These are phyloP conservation scores for Lablab purpureus DNA, from an alignment of 306 rosid genomes.

Conservation along the genomic window DNA sequence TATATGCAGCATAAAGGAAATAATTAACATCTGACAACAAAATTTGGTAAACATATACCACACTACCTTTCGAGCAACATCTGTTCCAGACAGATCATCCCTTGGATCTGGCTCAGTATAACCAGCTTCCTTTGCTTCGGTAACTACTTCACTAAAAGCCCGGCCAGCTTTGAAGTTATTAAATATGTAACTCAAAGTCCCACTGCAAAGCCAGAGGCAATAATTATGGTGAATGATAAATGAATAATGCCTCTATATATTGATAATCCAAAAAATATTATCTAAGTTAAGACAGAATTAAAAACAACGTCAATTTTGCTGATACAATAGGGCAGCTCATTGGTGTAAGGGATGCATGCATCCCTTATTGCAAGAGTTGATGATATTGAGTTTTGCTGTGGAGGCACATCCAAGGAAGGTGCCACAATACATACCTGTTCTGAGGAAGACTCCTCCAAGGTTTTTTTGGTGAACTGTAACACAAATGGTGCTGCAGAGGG, in stretches of 20 bases:
- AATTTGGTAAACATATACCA: conserved; percentile 34
- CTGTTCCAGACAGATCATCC: conserved; percentile 95
- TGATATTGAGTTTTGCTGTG: too few relatives aligned
- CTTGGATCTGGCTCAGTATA: conserved; percentile 99
- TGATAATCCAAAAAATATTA: conserved; percentile 20
- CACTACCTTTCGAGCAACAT: conserved; percentile 93
- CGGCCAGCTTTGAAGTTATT: conserved; percentile 75
- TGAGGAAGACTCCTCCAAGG: too few relatives aligned
- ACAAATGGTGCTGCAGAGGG: too few relatives aligned
- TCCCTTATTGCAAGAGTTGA: too few relatives aligned
- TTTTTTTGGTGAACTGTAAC: too few relatives aligned
- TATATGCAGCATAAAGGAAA: background rate
- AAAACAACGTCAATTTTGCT: too few relatives aligned
- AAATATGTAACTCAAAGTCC: conserved; percentile 97
- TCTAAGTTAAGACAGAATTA: too few relatives aligned
- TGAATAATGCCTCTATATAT: conserved; percentile 25
- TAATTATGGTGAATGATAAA: conserved; percentile 13
- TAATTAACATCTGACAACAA: conserved; percentile 31
- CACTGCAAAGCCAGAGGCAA: conserved; percentile 71
- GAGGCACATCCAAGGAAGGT: too few relatives aligned
- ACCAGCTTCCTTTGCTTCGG: conserved; percentile 95
- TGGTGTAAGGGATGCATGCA: too few relatives aligned
- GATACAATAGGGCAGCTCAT: too few relatives aligned
- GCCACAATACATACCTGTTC: too few relatives aligned
- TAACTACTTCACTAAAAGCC: conserved; percentile 87